Evolutionary conservation across 805 yeast species (phyloP), one percentile per base, ranked within the genome.

Genomic region (Saccharomycopsis sp.): DNA sequence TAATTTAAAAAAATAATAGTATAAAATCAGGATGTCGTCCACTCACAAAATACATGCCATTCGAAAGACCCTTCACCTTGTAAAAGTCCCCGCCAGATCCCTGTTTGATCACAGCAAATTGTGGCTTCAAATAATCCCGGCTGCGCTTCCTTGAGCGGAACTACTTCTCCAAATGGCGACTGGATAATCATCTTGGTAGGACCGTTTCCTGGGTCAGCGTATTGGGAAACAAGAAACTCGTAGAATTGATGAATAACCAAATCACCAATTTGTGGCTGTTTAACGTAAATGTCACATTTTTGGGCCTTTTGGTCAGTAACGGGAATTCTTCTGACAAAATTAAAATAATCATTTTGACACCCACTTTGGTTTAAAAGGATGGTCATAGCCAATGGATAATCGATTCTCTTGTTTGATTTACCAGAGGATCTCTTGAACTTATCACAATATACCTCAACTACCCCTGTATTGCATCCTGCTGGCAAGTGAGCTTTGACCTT

Each of bases 11-110:
- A 5, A 29, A 29, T 17, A 29, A 12, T 5, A 29, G 12, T 34
- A n/a, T n/a, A n/a, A n/a, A 47, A 25, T 56, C 64, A 71, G 19
- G 73, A 70, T 69, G 93, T 86, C 34, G 75, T 75, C 99, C 99
- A 93, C 70, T 91, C 97, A 15, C 96, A 91, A 72, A 89, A 90
- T 2, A 88, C 89, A 66, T 89, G 86, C 89, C 96, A 89, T 56
- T 90, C 85, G 57, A 78, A 78, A 2, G 88, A 88, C 47, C 84
- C 81, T 62, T 89, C 92, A 8, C 89, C 86, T 47, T 87, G 80
- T 0, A 89, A 89, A 52, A 92, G 78, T 1, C 90, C 93, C 58
- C 92, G 79, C 89, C 97, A 94, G 17, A 78, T 69, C 1, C 99
- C 99, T 0, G 73, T 69, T 68, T 92, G 97, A 61, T 78, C 79